These are phyloP conservation scores for Aspergillus sergii DNA, from an alignment of 2,329 filamentous ascomycete genomes.

Conservation along the genomic window DNA sequence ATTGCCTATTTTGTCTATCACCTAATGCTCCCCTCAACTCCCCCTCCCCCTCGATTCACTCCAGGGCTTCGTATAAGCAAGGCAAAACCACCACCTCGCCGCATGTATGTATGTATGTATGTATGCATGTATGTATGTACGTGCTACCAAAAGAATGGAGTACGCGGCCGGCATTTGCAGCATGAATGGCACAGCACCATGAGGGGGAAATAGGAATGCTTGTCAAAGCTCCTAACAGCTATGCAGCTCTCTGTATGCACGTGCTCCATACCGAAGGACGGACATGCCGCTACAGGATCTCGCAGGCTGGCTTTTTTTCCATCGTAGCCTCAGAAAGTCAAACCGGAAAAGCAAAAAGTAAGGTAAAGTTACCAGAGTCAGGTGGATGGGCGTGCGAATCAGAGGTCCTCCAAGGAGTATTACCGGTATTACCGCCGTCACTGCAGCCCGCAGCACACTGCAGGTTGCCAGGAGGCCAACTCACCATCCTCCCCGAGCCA, in stretches of 20 bases:
- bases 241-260: constrained; percentile 8
- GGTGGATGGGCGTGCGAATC: not conserved
- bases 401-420: not conserved
- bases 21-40: not conserved
- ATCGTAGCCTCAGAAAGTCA: not conserved
- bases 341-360: not conserved
- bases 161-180: constrained; percentile 5
- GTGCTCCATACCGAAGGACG: constrained; percentile 3
- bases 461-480: constrained; percentile 6
- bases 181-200: not conserved
- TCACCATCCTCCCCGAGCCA: constrained; percentile 1
- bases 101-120: not conserved
- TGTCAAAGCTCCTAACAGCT: constrained; percentile 8
- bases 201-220: not conserved
- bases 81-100: not conserved
- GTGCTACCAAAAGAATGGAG: not conserved
- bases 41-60: not conserved
- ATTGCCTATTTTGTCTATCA: not conserved
- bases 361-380: not conserved
- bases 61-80: not conserved
- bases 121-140: not conserved
- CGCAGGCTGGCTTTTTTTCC: not conserved
- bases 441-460: constrained; percentile 3
- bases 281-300: not conserved
- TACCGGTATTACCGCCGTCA: constrained; percentile 8